phyloP scores from a whole-genome alignment of 495 filamentous ascomycete genomes.

The Aspergillus taichungensis region DNA sequence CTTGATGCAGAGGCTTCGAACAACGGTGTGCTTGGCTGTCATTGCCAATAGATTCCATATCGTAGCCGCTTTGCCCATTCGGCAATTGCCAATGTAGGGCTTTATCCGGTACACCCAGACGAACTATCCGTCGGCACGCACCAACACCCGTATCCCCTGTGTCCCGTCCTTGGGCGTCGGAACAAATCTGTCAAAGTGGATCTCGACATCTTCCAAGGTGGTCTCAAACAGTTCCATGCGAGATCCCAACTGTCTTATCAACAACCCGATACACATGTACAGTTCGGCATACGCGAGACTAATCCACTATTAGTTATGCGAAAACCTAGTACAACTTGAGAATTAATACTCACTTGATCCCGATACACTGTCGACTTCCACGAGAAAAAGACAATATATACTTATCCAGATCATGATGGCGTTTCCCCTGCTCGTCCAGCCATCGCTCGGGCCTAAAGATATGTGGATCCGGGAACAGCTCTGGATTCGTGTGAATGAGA shows the following conservation, averaged over 20 bases:
- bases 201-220: constrained; percentile 21
- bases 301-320: background rate
- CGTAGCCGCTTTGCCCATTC: too few species aligned
- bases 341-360: constrained; percentile 28
- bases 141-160: constrained; percentile 6
- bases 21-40: too few species aligned
- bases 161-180: constrained; percentile 7
- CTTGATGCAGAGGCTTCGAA: too few species aligned
- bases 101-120: too few species aligned
- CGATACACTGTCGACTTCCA: constrained; percentile 41
- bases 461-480: constrained; percentile 32
- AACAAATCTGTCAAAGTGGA: constrained; percentile 16
- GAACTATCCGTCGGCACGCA: background rate
- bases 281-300: constrained; percentile 31
- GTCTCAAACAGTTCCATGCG: constrained; percentile 28
- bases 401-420: constrained; percentile 21
- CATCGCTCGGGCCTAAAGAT: constrained; percentile 39
- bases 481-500: constrained; percentile 31
- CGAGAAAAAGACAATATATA: constrained; percentile 41
- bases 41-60: too few species aligned
- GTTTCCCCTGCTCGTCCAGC: constrained; percentile 21
- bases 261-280: constrained; percentile 16
- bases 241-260: constrained; percentile 19
- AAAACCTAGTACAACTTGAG: background rate
- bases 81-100: too few species aligned